Percentiles rank a stretch among this genome's conserved stretches.
phyloP scores from a whole-genome alignment of 441 rosid genomes.

The Arabidopsis hybrid region DNA sequence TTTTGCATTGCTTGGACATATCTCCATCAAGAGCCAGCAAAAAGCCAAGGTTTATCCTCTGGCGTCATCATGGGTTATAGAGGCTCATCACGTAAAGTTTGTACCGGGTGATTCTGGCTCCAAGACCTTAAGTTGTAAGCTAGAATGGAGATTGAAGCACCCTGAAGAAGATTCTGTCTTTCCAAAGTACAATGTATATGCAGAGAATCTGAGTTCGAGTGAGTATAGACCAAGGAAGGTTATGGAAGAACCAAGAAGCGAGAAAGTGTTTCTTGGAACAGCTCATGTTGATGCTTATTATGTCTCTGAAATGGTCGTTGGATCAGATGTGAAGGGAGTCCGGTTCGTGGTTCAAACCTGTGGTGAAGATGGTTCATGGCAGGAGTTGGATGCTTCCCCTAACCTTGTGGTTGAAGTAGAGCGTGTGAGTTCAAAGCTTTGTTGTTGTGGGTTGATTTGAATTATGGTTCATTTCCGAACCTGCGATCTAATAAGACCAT shows the following conservation, averaged over 20 bases:
- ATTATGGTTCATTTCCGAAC: not conserved
- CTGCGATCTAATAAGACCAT: not conserved
- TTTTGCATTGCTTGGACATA: constrained; percentile 71
- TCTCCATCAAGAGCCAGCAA: constrained; percentile 48
- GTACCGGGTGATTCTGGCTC: constrained; percentile 48
- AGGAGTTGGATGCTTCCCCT: constrained; percentile 65
- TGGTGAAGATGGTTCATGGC: constrained; percentile 52
- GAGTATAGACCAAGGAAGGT: constrained; percentile 33
- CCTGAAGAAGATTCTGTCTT: constrained; percentile 34
- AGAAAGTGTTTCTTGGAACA: constrained; percentile 57
- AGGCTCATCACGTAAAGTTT: constrained; percentile 54
- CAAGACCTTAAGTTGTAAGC: constrained; percentile 54
- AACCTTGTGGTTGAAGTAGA: constrained; percentile 52
- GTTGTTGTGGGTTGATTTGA: constrained; percentile 37
- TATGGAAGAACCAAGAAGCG: constrained; percentile 29
- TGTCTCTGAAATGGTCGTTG: constrained; percentile 57
- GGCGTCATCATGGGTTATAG: constrained; percentile 58
- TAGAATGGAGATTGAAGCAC: constrained; percentile 60
- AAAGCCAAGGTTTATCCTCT: constrained; percentile 48
- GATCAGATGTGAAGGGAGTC: constrained; percentile 51
- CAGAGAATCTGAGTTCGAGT: constrained; percentile 47
- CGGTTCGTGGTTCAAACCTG: constrained; percentile 68
- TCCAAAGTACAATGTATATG: constrained; percentile 66
- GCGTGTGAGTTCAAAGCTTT: constrained; percentile 25
- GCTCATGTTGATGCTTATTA: constrained; percentile 66